Base-by-base conservation (phyloP, 2,329 filamentous ascomycete species). In the Ophiosphaerella narmari region DNA sequence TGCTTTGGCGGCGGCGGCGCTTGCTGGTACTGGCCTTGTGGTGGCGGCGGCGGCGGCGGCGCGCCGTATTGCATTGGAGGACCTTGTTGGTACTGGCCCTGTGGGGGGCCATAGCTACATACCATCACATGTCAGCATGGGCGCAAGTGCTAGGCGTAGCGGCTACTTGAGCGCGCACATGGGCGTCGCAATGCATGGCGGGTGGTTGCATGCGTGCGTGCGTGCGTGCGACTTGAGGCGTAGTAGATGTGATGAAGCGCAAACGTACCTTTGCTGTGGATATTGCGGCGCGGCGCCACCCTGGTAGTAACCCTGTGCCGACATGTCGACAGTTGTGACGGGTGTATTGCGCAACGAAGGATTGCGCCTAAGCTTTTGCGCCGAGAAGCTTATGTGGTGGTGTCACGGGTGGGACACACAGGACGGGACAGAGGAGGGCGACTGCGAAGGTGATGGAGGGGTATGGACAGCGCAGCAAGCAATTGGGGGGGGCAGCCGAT, bases 1-100 rank as follows among this genome's bases (percentile, higher is more conserved):
- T 78, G 68, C 54, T 74, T 72, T 41, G 75, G 74, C 23, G 75
- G 75, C 23, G 75, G 75, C 4, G 54, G 40, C 34, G 44, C n/a
- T 39, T 43, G 26, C 11, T 16, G 12, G 41, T 21, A 36, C 14
- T 35, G 31, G 16, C 12, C 12, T 35, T 43, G 33, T 18, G 41
- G 33, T 18, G 41, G 29, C 13, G 55, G 59, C 21, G 65, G 61
- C 6, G 41, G 53, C 7, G 55, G 67, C 16, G 66, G 64, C 5
- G 55, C 53, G 42, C 61, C 64, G 46, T 63, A 65, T 46, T 52
- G 52, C 34, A 36, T 36, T 14, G 75, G 75, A 4, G 26, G 26
- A 29, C 26, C 26, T 29, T 29, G 26, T 29, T 29, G 26, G 11
- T 29, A 29, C 5, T 29, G 54, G 26, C 51, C 51, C 18, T 38